Percentiles rank a stretch among this genome's conserved stretches.
Evolutionary conservation across 768 basidiomycete species (phyloP).

Genomic region (Tricholoma matsutake): DNA sequence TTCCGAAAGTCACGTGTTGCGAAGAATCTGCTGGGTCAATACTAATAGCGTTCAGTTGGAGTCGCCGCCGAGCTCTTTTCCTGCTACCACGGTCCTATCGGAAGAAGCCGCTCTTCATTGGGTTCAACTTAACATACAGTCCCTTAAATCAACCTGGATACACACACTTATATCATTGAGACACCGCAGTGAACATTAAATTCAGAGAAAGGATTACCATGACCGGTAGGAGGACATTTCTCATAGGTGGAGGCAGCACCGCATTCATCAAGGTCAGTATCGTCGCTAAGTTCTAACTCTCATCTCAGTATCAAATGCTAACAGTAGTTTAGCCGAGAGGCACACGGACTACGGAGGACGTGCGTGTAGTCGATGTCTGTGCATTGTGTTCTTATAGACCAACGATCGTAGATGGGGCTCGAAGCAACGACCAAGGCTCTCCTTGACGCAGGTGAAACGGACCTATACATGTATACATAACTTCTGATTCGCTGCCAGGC

Average conservation of each 20-base stretch:
- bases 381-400: background rate
- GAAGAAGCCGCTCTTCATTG: no score
- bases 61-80: no score
- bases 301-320: background rate
- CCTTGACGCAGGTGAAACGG: conserved; percentile 66
- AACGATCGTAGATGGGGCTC: conserved; percentile 64
- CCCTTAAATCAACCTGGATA: no score
- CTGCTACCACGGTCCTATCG: no score
- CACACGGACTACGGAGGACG: conserved; percentile 67
- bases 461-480: background rate
- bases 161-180: no score
- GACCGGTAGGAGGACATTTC: conserved; percentile 51
- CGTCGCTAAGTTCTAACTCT: no score
- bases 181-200: no score
- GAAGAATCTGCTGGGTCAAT: no score
- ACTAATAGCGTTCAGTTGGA: no score
- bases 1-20: no score
- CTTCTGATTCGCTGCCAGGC: conserved; percentile 39
- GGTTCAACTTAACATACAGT: no score
- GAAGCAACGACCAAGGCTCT: conserved; percentile 87
- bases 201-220: conserved; percentile 16
- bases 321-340: conserved; percentile 53
- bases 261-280: conserved; percentile 68
- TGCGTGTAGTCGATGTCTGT: conserved; percentile 27
- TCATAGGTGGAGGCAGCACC: conserved; percentile 73